Evolutionary conservation across 345 rosid genomes (phyloP).

Genomic region (Gossypium australe): DNA sequence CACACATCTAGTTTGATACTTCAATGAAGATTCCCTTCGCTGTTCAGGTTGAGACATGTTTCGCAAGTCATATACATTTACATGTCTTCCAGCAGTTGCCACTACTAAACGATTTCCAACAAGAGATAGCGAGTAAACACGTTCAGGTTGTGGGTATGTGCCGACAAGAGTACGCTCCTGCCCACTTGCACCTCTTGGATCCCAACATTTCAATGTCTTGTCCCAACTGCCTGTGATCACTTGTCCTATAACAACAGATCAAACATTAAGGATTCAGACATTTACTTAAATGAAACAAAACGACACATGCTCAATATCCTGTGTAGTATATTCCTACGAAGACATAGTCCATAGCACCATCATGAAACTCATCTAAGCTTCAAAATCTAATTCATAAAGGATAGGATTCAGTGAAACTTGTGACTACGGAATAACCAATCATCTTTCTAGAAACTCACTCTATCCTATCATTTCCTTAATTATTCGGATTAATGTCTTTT

Average conservation of each 20-base stretch:
- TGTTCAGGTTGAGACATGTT: conserved; percentile 99
- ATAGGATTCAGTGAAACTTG: background rate
- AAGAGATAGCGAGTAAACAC: conserved; percentile 87
- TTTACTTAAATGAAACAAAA: background rate
- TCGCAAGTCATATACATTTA: conserved; percentile 84
- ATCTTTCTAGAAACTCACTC: background rate
- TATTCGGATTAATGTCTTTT: background rate
- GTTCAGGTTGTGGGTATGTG: conserved; percentile 84
- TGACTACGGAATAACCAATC: background rate
- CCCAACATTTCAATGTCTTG: conserved; percentile 90
- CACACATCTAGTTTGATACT: conserved; percentile 93
- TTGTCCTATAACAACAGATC: conserved; percentile 54
- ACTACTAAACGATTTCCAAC: conserved; percentile 91
- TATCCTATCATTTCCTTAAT: background rate
- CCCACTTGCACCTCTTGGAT: conserved; percentile 96
- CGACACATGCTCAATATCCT: background rate
- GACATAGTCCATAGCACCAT: background rate
- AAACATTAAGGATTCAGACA: background rate
- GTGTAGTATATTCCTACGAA: background rate
- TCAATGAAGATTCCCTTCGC: conserved; percentile 85
- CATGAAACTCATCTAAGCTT: background rate
- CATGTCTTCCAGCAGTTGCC: conserved; percentile 95
- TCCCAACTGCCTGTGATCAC: conserved; percentile 98
- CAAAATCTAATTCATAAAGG: background rate
- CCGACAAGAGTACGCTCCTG: conserved; percentile 80